These are phyloP conservation scores for Dimocarpus longan DNA, from an alignment of 345 rosid species.

Conservation along the genomic window DNA sequence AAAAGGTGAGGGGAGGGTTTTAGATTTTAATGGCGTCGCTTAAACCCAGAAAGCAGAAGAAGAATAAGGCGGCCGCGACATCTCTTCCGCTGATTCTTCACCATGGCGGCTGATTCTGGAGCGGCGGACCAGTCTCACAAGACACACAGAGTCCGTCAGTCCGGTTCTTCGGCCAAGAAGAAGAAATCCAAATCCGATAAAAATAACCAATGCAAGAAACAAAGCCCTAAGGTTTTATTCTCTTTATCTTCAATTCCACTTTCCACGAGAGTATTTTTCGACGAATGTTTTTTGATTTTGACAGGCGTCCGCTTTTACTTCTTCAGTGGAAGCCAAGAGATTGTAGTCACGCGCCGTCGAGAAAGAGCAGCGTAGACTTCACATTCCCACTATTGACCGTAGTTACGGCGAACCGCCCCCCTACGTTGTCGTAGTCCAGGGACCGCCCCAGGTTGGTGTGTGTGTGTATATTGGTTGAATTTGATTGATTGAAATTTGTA, in stretches of 20 bases:
- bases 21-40: too few relatives aligned
- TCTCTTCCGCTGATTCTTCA: neutral
- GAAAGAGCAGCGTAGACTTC: slow-evolving; percentile 85
- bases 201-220: too few relatives aligned
- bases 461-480: neutral
- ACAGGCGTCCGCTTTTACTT: slow-evolving; percentile 32
- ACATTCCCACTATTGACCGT: slow-evolving; percentile 73
- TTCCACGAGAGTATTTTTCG: neutral
- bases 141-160: slow-evolving; percentile 63
- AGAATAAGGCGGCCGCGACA: neutral
- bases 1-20: too few relatives aligned
- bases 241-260: neutral
- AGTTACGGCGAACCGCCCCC: slow-evolving; percentile 77
- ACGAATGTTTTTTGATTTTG: slow-evolving; percentile 4
- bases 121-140: slow-evolving; percentile 56
- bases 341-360: slow-evolving; percentile 65
- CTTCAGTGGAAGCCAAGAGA: slow-evolving; percentile 64
- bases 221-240: too few relatives aligned
- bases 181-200: slow-evolving; percentile 25
- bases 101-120: slow-evolving; percentile 48
- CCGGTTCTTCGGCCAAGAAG: slow-evolving; percentile 70
- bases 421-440: slow-evolving; percentile 81
- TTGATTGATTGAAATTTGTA: neutral
- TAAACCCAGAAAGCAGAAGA: neutral
- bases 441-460: slow-evolving; percentile 69